phyloP scores from a whole-genome alignment of 1,284 basidiomycete genomes.

The Ganoderma leucocontextum region DNA sequence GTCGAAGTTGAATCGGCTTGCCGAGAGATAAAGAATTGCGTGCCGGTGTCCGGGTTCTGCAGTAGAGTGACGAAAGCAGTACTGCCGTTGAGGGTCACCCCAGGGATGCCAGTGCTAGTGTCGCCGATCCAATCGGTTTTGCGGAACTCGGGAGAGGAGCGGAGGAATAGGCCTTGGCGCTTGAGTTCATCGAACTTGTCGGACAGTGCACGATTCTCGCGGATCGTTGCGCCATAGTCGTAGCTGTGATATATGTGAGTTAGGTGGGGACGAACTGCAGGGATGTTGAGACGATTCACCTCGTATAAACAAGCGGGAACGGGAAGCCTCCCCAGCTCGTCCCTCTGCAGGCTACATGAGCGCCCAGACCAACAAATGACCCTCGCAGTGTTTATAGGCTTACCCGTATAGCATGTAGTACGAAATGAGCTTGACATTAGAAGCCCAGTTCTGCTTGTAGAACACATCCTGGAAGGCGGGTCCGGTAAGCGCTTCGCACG shows the following conservation, averaged over 20 bases:
- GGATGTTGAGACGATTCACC: constrained; percentile 33
- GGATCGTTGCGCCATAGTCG: constrained; percentile 73
- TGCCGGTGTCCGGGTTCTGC: constrained; percentile 67
- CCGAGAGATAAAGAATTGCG: constrained; percentile 75
- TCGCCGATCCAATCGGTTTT: too few relatives aligned
- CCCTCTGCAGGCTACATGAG: constrained; percentile 53
- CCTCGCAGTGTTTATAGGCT: neutral
- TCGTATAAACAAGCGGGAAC: constrained; percentile 68
- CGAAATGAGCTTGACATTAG: constrained; percentile 78
- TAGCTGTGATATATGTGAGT: constrained; percentile 50
- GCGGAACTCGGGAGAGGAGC: too few relatives aligned
- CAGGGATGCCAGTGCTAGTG: constrained; percentile 79
- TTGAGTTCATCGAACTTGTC: constrained; percentile 80
- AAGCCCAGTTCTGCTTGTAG: constrained; percentile 77
- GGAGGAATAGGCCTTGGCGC: constrained; percentile 75
- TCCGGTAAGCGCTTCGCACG: constrained; percentile 66
- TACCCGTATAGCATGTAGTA: constrained; percentile 85
- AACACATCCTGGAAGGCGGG: constrained; percentile 79
- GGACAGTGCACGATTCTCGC: constrained; percentile 72
- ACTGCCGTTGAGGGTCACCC: constrained; percentile 55
- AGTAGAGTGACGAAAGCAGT: constrained; percentile 64
- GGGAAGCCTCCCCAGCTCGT: constrained; percentile 83
- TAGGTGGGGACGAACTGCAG: neutral
- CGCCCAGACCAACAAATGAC: too few relatives aligned
- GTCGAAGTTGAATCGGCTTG: constrained; percentile 72